Base-by-base conservation (phyloP, 306 rosid genomes). In the Ammopiptanthus mongolicus region DNA sequence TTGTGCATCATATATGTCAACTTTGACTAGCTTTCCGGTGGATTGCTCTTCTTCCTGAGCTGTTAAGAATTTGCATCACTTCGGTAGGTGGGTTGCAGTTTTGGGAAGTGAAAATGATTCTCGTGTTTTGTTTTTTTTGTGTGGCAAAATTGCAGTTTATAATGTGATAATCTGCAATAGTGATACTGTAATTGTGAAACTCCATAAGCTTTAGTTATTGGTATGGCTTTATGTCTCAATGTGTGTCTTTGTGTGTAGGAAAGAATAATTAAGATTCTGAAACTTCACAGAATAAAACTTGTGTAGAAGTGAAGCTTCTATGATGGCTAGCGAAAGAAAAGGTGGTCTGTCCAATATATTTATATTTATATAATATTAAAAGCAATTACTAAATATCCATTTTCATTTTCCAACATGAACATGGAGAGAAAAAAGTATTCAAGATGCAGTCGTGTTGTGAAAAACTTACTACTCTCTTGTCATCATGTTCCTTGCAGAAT, bases 1-100 rank as follows among this genome's bases (percentile, higher is more conserved):
- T 55, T 55, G 6, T 68, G 61, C 46, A 66, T 51, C 47, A 52
- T 75, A 65, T 68, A 69, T 80, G 48, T 69, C 66, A 75, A 70
- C 15, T 61, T 33, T 55, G 70, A 8, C 39, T 64, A 66, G 39
- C 79, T 33, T 68, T 73, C 51, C 73, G 5, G 23, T 14, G 14
- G 29, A 39, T 11, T 65, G 15, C 39, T 69, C 42, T 44, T 84
- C 52, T 65, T 71, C 21, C 25, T 58, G 31, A 48, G 68, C 59
- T 64, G 57, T 29, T 29, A 56, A 63, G 47, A 65, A 53, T 53
- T 63, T 65, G 62, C 65, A 18, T 33, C 44, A 53, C 39, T 37
- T 73, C 63, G 36, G 41, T 69, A 19, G 46, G 51, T 39, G 25
- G 57, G 76, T 51, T 61, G 70, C 22, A 39, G 71, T 71, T 65